Evolutionary conservation across 257 asterid species (phyloP).

Genomic region (Jacaranda mimosifolia): DNA sequence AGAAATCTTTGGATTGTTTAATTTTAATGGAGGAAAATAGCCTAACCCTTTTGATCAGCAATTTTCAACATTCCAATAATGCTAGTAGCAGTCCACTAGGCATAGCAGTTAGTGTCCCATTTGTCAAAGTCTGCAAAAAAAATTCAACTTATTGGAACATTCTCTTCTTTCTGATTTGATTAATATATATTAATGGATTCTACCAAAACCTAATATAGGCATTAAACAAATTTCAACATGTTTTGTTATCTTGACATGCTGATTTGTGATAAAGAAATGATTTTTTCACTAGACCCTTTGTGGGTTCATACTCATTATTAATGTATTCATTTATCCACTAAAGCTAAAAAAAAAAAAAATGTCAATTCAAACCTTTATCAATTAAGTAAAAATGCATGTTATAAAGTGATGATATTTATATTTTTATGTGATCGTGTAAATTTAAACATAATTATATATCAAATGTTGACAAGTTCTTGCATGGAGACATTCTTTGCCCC

Average conservation of each 20-base stretch:
- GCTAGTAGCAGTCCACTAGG: constrained; percentile 41
- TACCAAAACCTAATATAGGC: constrained; percentile 32
- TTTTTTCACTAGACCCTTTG: constrained; percentile 1
- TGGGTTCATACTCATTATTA: constrained; percentile 23
- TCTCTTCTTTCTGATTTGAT: constrained; percentile 27
- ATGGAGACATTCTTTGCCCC: too few species aligned
- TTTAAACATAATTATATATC: too few species aligned
- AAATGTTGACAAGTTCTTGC: too few species aligned
- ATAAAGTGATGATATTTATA: too few species aligned
- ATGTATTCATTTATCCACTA: constrained; percentile 22
- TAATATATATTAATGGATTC: not conserved
- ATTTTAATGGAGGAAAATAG: constrained; percentile 25
- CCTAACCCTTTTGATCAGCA: constrained; percentile 25
- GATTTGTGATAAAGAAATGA: constrained; percentile 14
- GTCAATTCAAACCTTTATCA: too few species aligned
- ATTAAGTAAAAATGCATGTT: too few species aligned
- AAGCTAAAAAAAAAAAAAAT: not conserved
- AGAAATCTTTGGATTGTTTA: constrained; percentile 22
- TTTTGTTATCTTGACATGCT: constrained; percentile 24
- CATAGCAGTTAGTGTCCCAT: constrained; percentile 35
- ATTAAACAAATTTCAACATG: constrained; percentile 25
- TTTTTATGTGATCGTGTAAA: too few species aligned
- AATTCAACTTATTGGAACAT: constrained; percentile 36
- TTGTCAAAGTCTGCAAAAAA: constrained; percentile 47
- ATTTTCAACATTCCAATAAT: constrained; percentile 45